Evolutionary conservation across 768 basidiomycete genomes (phyloP).

Genomic region (Hygrophorus pudorinus): DNA sequence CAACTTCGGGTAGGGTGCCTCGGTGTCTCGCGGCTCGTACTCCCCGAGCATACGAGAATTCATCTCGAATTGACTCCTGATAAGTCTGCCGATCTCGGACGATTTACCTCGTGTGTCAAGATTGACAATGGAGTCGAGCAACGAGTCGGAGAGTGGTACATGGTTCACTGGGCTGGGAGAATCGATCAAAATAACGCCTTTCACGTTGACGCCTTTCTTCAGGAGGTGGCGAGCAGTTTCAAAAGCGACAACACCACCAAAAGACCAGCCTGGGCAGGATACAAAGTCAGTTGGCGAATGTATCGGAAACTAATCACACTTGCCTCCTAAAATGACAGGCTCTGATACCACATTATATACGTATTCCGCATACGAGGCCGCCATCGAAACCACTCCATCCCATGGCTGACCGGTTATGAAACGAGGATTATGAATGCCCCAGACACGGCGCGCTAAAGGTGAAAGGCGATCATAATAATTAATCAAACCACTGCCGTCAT

Average conservation of each 20-base stretch:
- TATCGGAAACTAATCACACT: constrained; percentile 6
- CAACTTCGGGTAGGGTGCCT: constrained; percentile 23
- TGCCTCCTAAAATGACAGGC: constrained; percentile 51
- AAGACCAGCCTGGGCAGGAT: constrained; percentile 55
- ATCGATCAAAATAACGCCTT: constrained; percentile 59
- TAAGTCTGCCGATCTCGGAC: constrained; percentile 23
- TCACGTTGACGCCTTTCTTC: constrained; percentile 31
- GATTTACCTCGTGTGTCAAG: constrained; percentile 19
- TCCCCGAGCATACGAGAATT: constrained; percentile 35
- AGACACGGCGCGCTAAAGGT: constrained; percentile 41
- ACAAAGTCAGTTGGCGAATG: not conserved
- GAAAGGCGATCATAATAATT: constrained; percentile 38
- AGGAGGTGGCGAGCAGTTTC: constrained; percentile 47
- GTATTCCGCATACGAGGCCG: constrained; percentile 34
- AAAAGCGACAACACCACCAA: constrained; percentile 65
- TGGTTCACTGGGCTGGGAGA: constrained; percentile 48
- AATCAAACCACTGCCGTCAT: constrained; percentile 63
- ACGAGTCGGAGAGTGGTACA: constrained; percentile 37
- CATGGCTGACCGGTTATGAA: constrained; percentile 36
- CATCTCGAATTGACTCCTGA: constrained; percentile 39
- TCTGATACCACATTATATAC: constrained; percentile 26
- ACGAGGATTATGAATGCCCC: constrained; percentile 50
- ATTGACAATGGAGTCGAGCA: constrained; percentile 40
- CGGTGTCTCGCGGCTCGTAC: constrained; percentile 29
- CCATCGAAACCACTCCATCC: constrained; percentile 43